Base-by-base conservation (phyloP, 495 filamentous ascomycete genomes). In the Penicillium diatomitis region DNA sequence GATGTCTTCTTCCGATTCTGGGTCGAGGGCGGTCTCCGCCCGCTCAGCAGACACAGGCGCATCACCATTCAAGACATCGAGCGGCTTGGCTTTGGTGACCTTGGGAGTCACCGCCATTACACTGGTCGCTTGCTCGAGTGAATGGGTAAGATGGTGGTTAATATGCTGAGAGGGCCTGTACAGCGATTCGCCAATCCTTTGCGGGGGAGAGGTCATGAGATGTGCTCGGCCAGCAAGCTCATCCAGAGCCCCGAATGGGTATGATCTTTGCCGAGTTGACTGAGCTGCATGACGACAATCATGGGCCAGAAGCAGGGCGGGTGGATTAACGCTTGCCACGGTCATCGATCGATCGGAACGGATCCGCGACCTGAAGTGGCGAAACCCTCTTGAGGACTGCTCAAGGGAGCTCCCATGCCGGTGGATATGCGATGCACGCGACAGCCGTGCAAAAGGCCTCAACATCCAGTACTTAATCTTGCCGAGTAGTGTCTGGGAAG, bases 1-100 rank as follows among this genome's bases (percentile, higher is more conserved):
- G 10, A 71, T 63, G 5, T 71, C 62, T 32, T 69, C 70, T n/a
- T 75, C 74, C 4, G 72, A 78, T 46, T 77, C 72, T 20, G 71
- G 67, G 44, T 77, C 74, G 37, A 68, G 54, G 7, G 56, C 27
- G 8, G 49, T 57, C 20, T 53, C 54, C n/a, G 52, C 60, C 42
- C 38, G 46, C 12, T 46, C 49, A 52, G 52, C 52, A 46, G 57
- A 48, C 30, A 32, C 4, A 2, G 11, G 29, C 32, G 45, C 46
- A 41, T 58, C 54, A 6, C 43, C 54, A 46, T 64, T 52, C 28
- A 60, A 49, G 4, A 57, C 52, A 32, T 60, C 61, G 8, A 37
- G 51, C 6, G 58, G 60, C 27, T 61, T 56, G 9, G 7, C 32
- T 27, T 56, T 41, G 2, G 33, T 20, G 9, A 41, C 52, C 4